phyloP scores from a whole-genome alignment of 1,284 basidiomycete species.

The Pascua sp. region DNA sequence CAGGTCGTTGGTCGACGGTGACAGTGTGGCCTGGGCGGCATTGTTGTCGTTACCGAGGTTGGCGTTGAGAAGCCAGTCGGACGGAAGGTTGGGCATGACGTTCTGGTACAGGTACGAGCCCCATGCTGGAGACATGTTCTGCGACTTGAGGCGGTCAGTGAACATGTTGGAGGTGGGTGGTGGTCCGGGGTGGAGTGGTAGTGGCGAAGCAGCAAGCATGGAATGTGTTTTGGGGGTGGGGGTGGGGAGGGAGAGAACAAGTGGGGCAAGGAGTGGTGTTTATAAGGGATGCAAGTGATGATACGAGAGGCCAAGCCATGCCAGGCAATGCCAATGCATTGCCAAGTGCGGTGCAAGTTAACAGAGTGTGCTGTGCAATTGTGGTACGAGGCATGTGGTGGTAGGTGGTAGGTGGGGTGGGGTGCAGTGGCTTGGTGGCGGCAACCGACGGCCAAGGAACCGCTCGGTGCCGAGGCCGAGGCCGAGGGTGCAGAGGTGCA shows the following conservation, averaged over 20 bases:
- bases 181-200: neutral
- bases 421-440: neutral
- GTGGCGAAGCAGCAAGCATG: too few relatives aligned
- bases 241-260: too few relatives aligned
- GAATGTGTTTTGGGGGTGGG: neutral
- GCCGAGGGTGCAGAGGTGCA: too few relatives aligned
- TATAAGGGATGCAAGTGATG: too few relatives aligned
- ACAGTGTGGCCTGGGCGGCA: conserved; percentile 7
- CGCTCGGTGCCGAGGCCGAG: too few relatives aligned
- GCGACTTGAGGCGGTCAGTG: conserved; percentile 9
- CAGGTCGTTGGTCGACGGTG: conserved; percentile 10
- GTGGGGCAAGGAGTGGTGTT: too few relatives aligned
- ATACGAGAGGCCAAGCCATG: too few relatives aligned
- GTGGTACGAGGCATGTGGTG: too few relatives aligned
- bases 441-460: too few relatives aligned
- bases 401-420: neutral
- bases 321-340: too few relatives aligned
- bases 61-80: conserved; percentile 26
- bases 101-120: conserved; percentile 45
- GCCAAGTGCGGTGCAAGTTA: too few relatives aligned
- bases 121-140: conserved; percentile 34
- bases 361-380: too few relatives aligned
- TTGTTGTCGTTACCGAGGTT: conserved; percentile 17
- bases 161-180: neutral
- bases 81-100: conserved; percentile 29